Conservation (phyloP, 2,329 filamentous ascomycete species). For the Escovopsis sp. region DNA sequence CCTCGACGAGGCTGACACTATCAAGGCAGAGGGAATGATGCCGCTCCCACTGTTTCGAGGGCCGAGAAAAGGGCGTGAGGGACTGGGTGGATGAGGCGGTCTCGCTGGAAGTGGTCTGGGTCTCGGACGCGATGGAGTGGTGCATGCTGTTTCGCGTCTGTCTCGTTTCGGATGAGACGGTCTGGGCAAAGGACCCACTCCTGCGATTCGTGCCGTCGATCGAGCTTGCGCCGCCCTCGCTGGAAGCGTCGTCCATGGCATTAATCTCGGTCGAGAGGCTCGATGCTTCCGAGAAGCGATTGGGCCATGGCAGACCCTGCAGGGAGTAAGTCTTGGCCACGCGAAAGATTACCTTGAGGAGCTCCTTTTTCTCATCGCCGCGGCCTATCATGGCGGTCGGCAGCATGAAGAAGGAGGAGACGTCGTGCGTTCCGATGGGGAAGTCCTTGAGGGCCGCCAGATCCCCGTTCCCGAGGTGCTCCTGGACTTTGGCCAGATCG, state of each 20-base stretch:
- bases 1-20: constrained; percentile 31
- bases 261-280: constrained; percentile 33
- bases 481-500: constrained; percentile 61
- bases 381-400: constrained; percentile 72
- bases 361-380: constrained; percentile 51
- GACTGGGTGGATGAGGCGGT: constrained; percentile 34
- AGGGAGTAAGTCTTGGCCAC: constrained; percentile 51
- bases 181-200: constrained; percentile 34
- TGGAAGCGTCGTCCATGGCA: constrained; percentile 38
- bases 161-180: constrained; percentile 25
- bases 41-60: constrained; percentile 34
- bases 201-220: constrained; percentile 34
- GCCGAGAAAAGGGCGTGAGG: constrained; percentile 18
- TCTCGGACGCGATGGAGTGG: constrained; percentile 27
- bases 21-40: constrained; percentile 37
- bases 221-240: constrained; percentile 42
- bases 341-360: constrained; percentile 62
- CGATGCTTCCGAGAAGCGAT: constrained; percentile 38
- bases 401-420: constrained; percentile 84
- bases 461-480: constrained; percentile 63
- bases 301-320: constrained; percentile 25
- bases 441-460: constrained; percentile 55
- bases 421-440: constrained; percentile 66
- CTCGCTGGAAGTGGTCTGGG: constrained; percentile 27
- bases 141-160: constrained; percentile 23